A percentile compares a stretch with the other conserved stretches of the same genome.
These are phyloP conservation scores for Aspergillus spinulosporus DNA, from an alignment of 2,329 filamentous ascomycete species.

Conservation along the genomic window DNA sequence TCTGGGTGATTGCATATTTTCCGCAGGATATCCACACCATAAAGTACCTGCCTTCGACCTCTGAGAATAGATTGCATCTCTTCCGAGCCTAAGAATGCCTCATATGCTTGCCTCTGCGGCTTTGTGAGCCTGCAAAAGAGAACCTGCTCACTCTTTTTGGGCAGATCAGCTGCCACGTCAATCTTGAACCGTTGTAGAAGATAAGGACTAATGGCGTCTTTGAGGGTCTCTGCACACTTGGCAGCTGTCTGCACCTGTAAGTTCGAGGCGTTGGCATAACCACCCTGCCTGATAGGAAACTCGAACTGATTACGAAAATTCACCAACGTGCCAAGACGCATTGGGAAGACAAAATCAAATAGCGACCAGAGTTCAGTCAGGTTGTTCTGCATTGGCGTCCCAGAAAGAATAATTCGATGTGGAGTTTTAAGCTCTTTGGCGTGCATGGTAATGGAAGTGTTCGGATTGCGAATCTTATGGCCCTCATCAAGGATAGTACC, in stretches of 20 bases:
- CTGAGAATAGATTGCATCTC: constrained; percentile 82
- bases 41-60: constrained; percentile 75
- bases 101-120: constrained; percentile 76
- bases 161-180: constrained; percentile 89
- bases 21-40: constrained; percentile 84
- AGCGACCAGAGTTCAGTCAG: constrained; percentile 92
- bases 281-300: constrained; percentile 87
- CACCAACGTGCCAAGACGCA: constrained; percentile 88
- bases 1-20: constrained; percentile 99
- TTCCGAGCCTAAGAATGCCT: constrained; percentile 75
- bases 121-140: constrained; percentile 90
- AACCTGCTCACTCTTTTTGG: constrained; percentile 94
- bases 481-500: constrained; percentile 95
- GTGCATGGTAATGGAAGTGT: constrained; percentile 89
- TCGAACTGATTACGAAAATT: constrained; percentile 91
- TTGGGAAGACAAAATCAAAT: constrained; percentile 96
- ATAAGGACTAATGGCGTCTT: constrained; percentile 91
- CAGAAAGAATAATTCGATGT: constrained; percentile 89
- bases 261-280: constrained; percentile 93
- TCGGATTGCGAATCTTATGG: constrained; percentile 96
- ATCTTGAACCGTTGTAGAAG: constrained; percentile 88
- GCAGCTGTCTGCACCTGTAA: constrained; percentile 91
- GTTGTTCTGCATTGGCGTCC: constrained; percentile 98
- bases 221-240: constrained; percentile 89
- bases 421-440: constrained; percentile 91